Evolutionary conservation across 1,284 basidiomycete genomes (phyloP).

Genomic region (Abortiporus biennis): DNA sequence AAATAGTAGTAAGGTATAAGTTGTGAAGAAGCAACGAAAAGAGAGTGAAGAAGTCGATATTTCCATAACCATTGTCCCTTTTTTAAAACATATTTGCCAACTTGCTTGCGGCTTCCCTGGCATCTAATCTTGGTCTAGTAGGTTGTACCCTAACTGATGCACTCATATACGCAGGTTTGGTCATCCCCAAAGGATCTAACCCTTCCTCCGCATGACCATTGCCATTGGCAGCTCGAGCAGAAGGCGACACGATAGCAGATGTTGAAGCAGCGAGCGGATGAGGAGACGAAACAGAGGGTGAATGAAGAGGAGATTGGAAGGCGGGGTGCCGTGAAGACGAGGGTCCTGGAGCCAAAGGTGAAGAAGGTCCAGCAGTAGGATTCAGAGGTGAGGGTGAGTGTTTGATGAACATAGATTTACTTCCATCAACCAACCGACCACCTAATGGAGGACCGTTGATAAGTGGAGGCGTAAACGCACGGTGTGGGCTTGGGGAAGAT

Average conservation of each 20-base stretch:
- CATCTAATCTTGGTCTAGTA: constrained; percentile 63
- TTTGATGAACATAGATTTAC: constrained; percentile 71
- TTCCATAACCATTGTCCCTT: not conserved
- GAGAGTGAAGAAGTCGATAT: not conserved
- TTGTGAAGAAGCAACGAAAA: not conserved
- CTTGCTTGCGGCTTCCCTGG: constrained; percentile 80
- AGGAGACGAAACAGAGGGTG: constrained; percentile 8
- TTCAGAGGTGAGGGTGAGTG: constrained; percentile 30
- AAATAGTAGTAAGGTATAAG: not conserved
- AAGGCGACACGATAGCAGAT: constrained; percentile 6
- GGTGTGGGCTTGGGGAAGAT: constrained; percentile 16
- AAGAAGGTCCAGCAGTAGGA: constrained; percentile 13
- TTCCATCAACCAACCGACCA: constrained; percentile 62
- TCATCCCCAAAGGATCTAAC: constrained; percentile 60
- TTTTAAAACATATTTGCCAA: constrained; percentile 78
- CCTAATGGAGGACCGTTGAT: constrained; percentile 45
- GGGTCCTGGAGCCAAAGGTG: constrained; percentile 13
- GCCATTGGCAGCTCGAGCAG: constrained; percentile 10
- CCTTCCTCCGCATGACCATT: constrained; percentile 22
- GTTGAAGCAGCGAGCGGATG: constrained; percentile 14
- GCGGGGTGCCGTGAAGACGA: constrained; percentile 10
- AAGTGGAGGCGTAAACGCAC: constrained; percentile 14
- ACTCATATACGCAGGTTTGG: constrained; percentile 53
- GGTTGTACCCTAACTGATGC: constrained; percentile 63
- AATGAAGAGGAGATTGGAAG: constrained; percentile 7